Evolutionary conservation across 2,329 filamentous ascomycete genomes (phyloP), one percentile per base, ranked within the genome.

Genomic region (Albophoma yamanashiensis): DNA sequence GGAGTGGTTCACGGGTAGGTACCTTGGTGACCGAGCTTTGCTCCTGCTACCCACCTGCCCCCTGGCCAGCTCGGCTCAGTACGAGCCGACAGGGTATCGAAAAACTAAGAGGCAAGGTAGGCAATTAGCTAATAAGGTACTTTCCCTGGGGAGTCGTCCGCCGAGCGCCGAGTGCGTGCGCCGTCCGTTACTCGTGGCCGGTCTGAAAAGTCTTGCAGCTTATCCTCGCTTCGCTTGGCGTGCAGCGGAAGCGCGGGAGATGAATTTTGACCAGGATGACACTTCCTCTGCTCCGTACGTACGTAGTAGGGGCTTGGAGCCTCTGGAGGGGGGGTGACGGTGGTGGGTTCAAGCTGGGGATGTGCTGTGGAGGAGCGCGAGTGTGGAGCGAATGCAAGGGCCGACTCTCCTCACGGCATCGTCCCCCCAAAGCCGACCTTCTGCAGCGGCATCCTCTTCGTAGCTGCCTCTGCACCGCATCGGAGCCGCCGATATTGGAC

Each of bases 211-310:
- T 31, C 27, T 31, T 31, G 27, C 27, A 31, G 27, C 27, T 31
- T 3, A 31, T 31, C 27, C 55, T 22, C 31, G 53, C 42, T 17
- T 25, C 56, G 42, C 42, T 58, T 58, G 42, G 56, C 27, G 42
- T 58, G 34, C 60, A n/a, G 34, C 55, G 57, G 52, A 57, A 59
- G 52, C 43, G n/a, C 57, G 58, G 45, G 47, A 61, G 59, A 58
- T 58, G 59, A 58, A 42, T 22, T 45, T 27, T 50, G 58, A 59
- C 58, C 15, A 27, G 58, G 58, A 53, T 36, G 47, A 27, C 27
- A 3, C 27, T 34, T 17, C 25, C 14, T 20, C 2, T 34, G n/a
- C n/a, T n/a, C n/a, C n/a, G n/a, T n/a, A n/a, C n/a, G n/a, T n/a
- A n/a, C n/a, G n/a, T n/a, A n/a, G n/a, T n/a, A 1, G 11, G 17